phyloP scores from a whole-genome alignment of 176 grass and related monocot species.

The Oropetium thomaeum region DNA sequence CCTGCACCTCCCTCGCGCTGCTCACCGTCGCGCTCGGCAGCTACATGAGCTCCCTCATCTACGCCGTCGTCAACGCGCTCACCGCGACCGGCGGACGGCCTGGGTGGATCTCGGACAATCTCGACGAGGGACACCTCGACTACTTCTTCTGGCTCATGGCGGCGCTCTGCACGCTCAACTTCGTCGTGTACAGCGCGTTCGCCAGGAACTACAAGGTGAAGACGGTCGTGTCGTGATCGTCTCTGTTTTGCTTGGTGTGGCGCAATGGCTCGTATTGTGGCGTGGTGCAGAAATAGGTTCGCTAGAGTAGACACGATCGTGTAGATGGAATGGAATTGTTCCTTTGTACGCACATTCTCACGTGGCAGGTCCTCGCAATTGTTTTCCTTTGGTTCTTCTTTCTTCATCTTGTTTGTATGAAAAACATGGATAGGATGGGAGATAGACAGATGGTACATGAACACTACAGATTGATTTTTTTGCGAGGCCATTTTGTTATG shows the following conservation, averaged over 20 bases:
- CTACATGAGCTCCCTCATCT: slow-evolving; percentile 59
- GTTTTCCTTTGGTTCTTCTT: background rate
- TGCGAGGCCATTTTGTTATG: too few relatives aligned
- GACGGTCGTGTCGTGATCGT: slow-evolving; percentile 46
- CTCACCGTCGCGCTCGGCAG: slow-evolving; percentile 45
- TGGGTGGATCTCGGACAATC: slow-evolving; percentile 66
- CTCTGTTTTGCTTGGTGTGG: background rate
- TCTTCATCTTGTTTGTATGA: background rate
- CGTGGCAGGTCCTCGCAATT: background rate
- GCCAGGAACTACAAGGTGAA: slow-evolving; percentile 76
- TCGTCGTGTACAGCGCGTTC: slow-evolving; percentile 51
- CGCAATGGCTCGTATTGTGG: background rate
- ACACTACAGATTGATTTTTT: background rate
- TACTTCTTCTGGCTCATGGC: slow-evolving; percentile 58
- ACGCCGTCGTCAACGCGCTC: slow-evolving; percentile 27
- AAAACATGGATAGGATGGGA: background rate
- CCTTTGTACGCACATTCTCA: background rate
- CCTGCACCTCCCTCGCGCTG: slow-evolving; percentile 14
- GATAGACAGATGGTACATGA: background rate
- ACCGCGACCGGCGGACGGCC: slow-evolving; percentile 9
- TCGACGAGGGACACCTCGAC: slow-evolving; percentile 58
- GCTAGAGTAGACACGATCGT: background rate
- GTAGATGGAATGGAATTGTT: background rate
- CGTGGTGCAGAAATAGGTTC: background rate
- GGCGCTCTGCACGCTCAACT: slow-evolving; percentile 46